Evolutionary conservation across 2,329 filamentous ascomycete genomes (phyloP), one percentile per base, ranked within the genome.

Genomic region (Penicillium crustosum): DNA sequence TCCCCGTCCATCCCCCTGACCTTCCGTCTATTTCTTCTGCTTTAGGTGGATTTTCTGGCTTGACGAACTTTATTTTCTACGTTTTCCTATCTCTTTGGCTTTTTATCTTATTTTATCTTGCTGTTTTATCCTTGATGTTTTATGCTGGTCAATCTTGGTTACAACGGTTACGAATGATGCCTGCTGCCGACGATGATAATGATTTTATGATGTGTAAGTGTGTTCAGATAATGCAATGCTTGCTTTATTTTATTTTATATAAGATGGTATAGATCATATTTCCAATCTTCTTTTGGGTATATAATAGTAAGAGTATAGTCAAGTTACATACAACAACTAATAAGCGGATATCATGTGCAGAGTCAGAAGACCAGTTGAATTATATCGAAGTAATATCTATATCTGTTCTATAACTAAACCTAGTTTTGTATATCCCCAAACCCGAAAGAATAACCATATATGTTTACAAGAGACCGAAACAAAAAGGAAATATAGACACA

Each of bases 181-280:
- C 41, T 36, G 29, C 19, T 36, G 59, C 51, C 23, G 36, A 63
- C 55, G 51, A 63, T 63, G 48, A 63, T 54, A 48, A 63, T 54
- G 61, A 63, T 19, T 60, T 61, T 49, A 63, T 49, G 59, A 61
- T 49, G 45, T 48, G 25, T 48, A 57, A 31, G 55, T 55, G 31
- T 39, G 49, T 52, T 51, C 42, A 19, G 36, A 55, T 55, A 61
- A 38, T 45, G 49, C 51, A 58, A 56, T 61, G 13, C 10, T 19
- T 49, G 35, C 25, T 36, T 29, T n/a, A n/a, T n/a, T n/a, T n/a
- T n/a, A n/a, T 35, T 33, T 25, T 31, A 15, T 15, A n/a, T 3
- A 27, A 27, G 6, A 31, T 53, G 23, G 1, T 3, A 39, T 21
- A 36, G 13, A 29, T 33, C 19, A 23, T 17, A 17, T 17, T 12